A percentile compares a stretch with the other conserved stretches of the same genome.
Evolutionary conservation across 306 rosid species (phyloP).

Genomic region (Vicia faba): DNA sequence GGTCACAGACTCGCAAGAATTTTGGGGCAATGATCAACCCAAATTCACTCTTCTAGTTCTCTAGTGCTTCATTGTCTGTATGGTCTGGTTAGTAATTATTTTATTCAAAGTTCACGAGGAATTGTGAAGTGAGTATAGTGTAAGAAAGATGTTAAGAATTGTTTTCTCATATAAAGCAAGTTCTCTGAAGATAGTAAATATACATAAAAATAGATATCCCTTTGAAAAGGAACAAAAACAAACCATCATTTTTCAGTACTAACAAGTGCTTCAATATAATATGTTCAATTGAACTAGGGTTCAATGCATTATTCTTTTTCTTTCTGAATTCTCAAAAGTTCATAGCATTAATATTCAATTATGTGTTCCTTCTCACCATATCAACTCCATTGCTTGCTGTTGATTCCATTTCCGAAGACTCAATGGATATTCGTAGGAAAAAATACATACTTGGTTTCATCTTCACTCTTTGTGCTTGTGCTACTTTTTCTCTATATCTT

Average conservation of each 20-base stretch:
- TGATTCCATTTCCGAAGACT: constrained; percentile 5
- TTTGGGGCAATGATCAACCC: not conserved
- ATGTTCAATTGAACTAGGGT: constrained; percentile 8
- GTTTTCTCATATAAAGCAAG: constrained; percentile 1
- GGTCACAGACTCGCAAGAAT: no score
- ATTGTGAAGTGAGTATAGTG: not conserved
- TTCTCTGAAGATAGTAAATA: not conserved
- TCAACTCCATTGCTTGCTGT: not conserved
- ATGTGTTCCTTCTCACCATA: not conserved
- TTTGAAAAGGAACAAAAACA: no score
- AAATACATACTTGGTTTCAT: not conserved
- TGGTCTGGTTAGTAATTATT: not conserved
- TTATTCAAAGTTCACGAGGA: not conserved
- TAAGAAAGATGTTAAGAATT: constrained; percentile 10
- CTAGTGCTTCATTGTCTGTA: not conserved
- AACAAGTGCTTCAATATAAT: constrained; percentile 12
- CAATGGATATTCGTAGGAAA: not conserved
- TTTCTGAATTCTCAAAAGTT: not conserved
- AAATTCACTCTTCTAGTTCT: constrained; percentile 10
- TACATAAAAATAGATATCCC: not conserved
- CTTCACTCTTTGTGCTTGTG: constrained; percentile 6
- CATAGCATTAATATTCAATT: not conserved
- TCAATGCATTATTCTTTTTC: constrained; percentile 8
- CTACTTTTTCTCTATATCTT: constrained; percentile 44
- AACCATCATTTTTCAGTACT: no score